Percentiles rank a stretch among this genome's conserved stretches.
phyloP scores from a whole-genome alignment of 164 flowering plant species.

The Houttuynia cordata region DNA sequence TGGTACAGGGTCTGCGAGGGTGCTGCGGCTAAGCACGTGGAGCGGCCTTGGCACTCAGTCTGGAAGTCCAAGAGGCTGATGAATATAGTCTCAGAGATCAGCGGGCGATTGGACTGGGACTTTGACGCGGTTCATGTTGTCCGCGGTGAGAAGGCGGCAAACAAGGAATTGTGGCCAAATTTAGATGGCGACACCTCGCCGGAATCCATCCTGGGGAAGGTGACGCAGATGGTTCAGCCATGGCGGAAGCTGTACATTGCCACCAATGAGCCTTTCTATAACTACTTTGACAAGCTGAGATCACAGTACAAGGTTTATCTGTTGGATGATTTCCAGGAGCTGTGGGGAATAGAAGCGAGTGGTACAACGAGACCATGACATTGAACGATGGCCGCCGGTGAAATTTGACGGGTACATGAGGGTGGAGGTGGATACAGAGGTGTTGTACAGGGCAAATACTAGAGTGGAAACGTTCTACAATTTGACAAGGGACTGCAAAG shows the following conservation, averaged over 20 bases:
- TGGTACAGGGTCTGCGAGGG: conserved; percentile 98
- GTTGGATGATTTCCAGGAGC: conserved; percentile 74
- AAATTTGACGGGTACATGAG: conserved; percentile 96
- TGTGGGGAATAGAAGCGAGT: conserved; percentile 84
- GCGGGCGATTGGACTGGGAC: conserved; percentile 94
- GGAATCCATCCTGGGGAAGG: conserved; percentile 44
- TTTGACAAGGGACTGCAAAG: conserved; percentile 89
- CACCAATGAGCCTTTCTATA: conserved; percentile 79
- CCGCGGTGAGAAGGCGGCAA: conserved; percentile 81
- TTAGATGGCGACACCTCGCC: conserved; percentile 80
- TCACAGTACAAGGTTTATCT: conserved; percentile 72
- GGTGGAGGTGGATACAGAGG: conserved; percentile 92
- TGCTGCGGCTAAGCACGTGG: conserved; percentile 59
- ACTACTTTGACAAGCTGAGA: conserved; percentile 79
- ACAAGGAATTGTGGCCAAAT: conserved; percentile 85
- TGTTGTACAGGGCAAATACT: conserved; percentile 69
- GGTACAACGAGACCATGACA: conserved; percentile 73
- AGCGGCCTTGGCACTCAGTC: conserved; percentile 87
- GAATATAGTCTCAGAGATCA: conserved; percentile 86
- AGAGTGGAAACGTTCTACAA: conserved; percentile 83
- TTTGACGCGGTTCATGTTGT: conserved; percentile 94
- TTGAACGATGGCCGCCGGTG: conserved; percentile 64
- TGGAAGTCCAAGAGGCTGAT: conserved; percentile 96
- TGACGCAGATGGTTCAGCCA: conserved; percentile 43
- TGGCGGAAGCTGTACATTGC: conserved; percentile 84